phyloP scores from a whole-genome alignment of 305 asterid genomes.

The Petunia hybrid region DNA sequence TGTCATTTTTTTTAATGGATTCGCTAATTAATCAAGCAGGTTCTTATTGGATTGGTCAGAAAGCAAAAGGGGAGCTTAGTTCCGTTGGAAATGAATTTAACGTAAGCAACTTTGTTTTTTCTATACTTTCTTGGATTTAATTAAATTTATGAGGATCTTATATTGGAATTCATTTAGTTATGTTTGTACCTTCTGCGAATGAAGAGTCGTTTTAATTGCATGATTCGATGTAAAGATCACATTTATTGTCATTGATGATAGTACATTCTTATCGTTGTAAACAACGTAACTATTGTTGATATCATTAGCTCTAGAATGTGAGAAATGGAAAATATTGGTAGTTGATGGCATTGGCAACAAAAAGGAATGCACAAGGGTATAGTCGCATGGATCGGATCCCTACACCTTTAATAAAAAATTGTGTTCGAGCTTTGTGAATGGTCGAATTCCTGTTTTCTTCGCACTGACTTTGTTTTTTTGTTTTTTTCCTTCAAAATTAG shows the following conservation, averaged over 20 bases:
- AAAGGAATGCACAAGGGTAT: background rate
- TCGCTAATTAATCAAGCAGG: constrained; percentile 85
- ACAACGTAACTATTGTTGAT: too few relatives aligned
- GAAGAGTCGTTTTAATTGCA: background rate
- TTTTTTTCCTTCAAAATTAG: constrained; percentile 42
- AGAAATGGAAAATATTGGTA: background rate
- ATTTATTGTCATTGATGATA: background rate
- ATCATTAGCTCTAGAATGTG: too few relatives aligned
- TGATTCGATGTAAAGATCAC: background rate
- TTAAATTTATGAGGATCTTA: background rate
- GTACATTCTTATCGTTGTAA: background rate
- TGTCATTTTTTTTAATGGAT: constrained; percentile 60
- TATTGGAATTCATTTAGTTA: background rate
- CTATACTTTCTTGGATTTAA: background rate
- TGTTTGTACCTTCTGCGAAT: background rate
- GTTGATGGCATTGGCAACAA: background rate
- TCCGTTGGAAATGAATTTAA: constrained; percentile 86
- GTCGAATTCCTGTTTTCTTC: background rate
- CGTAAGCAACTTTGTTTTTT: constrained; percentile 47
- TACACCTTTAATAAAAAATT: too few relatives aligned
- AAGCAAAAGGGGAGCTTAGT: constrained; percentile 77
- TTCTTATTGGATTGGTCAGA: constrained; percentile 83
- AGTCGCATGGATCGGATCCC: too few relatives aligned
- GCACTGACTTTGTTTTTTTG: constrained; percentile 32
- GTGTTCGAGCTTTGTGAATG: too few relatives aligned